Evolutionary conservation across 164 flowering plant genomes (phyloP), one percentile per base, ranked within the genome.

Genomic region (Platanus orientalis): DNA sequence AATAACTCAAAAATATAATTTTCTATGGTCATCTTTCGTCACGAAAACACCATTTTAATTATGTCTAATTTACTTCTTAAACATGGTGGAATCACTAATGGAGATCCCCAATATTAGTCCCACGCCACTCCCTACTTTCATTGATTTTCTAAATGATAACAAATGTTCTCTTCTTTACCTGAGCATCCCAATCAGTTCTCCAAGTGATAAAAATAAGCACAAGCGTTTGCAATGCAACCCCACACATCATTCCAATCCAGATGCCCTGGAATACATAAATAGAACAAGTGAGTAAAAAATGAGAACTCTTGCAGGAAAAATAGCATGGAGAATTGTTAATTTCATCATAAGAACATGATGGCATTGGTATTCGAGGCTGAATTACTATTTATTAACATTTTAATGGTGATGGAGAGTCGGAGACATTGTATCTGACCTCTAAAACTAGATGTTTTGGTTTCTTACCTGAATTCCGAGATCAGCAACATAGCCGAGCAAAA

Each of bases 221-320:
- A 21, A 74, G 59, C 7, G 64, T 58, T 59, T 74, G 80, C 27
- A 40, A 6, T 42, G 55, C 73, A n/a, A 71, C 66, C 5, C 80
- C 80, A 60, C 67, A 54, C 9, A 74, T 55, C 78, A 77, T 71
- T 60, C 80, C 80, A 53, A 74, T 66, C 80, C 80, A 77, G 14
- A 77, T 62, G 56, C 80, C 78, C 78, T 77, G 23, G 1, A 56
- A 52, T 27, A 40, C 5, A 29, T 26, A 61, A 4, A 7, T 25
- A 55, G n/a, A 12, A 12, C 29, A 6, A 4, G 3, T n/a, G 26
- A 67, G 27, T 36, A 26, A 1, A 12, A 23, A 12, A 21, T 36
- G 5, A 19, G 34, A 1, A 23, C 2, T 2, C 2, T 5, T 26
- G 20, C 1, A 21, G 24, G 48, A 53, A 34, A 32, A 14, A 4